Evolutionary conservation across 768 basidiomycete species (phyloP).

Genomic region (Mycena latifolia): DNA sequence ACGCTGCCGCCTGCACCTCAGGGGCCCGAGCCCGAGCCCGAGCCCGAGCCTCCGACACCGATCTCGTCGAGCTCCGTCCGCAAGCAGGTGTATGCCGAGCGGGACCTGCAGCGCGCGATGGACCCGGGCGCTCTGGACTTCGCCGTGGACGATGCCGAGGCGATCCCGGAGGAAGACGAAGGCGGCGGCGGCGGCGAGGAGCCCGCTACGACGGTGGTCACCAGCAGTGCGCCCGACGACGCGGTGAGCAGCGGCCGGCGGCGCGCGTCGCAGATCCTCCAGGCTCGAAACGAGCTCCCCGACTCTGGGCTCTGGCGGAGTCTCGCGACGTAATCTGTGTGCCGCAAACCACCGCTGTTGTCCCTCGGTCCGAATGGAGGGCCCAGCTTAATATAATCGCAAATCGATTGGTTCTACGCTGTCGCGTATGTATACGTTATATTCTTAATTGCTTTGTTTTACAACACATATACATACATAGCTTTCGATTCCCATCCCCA

Average conservation of each 20-base stretch:
- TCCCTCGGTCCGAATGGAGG: too few relatives aligned
- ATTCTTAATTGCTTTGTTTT: conserved; percentile 40
- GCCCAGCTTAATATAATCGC: conserved; percentile 10
- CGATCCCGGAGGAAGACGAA: conserved; percentile 51
- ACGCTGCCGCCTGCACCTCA: conserved; percentile 55
- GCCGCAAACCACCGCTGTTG: too few relatives aligned
- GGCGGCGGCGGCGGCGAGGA: conserved; percentile 54
- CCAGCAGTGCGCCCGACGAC: too few relatives aligned
- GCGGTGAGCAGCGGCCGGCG: conserved; percentile 62
- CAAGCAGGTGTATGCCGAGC: conserved; percentile 74
- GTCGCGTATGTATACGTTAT: conserved; percentile 38
- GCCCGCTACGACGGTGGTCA: too few relatives aligned
- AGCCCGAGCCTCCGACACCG: conserved; percentile 43
- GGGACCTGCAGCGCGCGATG: conserved; percentile 71
- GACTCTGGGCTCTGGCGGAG: conserved; percentile 87
- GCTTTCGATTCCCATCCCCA: not conserved
- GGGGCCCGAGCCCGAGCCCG: conserved; percentile 37
- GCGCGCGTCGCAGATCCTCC: conserved; percentile 76
- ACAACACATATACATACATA: conserved; percentile 23
- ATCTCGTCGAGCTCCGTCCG: conserved; percentile 64
- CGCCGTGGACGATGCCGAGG: conserved; percentile 37
- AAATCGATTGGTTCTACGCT: conserved; percentile 23
- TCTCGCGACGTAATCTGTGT: conserved; percentile 66
- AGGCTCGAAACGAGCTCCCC: conserved; percentile 76
- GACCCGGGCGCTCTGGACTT: conserved; percentile 82